Evolutionary conservation across 2,329 filamentous ascomycete species (phyloP), one percentile per base, ranked within the genome.

Genomic region (Alternaria triticimaculans): DNA sequence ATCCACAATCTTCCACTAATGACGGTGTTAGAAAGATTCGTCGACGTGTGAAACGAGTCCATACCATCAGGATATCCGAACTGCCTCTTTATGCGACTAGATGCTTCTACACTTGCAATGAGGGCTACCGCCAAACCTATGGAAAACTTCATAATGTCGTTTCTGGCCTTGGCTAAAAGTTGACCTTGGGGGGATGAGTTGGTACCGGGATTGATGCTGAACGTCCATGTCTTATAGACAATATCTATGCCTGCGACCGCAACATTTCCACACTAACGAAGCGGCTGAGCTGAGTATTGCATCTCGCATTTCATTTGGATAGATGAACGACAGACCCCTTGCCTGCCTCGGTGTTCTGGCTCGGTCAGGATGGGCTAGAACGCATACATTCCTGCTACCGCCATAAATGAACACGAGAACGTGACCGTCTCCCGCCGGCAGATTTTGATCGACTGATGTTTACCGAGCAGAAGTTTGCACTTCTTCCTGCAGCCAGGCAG

Each of bases 241-340:
- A 50, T 44, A 54, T 48, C 18, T 28, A 55, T 56, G 44, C 48
- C 33, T 61, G 54, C 58, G 33, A n/a, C 23, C 43, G 28, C 15
- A 23, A 37, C 30, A 28, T 26, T 51, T 14, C 41, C 55, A 30
- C 60, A 55, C 58, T 37, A 41, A 55, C 48, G 20, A 66, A 50
- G 50, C 60, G 58, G 63, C 51, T 65, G 53, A 56, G 62, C 51
- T 26, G 26, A 61, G 68, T 64, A 61, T 64, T 64, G 65, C 65
- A 63, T 66, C 65, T 62, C 64, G 66, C 61, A 60, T 65, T 75
- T 76, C 72, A 78, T 76, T 76, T 76, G 6, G 68, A 69, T 76
- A 76, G 62, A 78, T 76, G 70, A 76, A 58, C 10, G 18, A 48
- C 46, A 28, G 65, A 62, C 66, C 45, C 48, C 65, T 72, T 56